A percentile compares a stretch with the other conserved stretches of the same genome.
Conservation (phyloP, 2,329 filamentous ascomycete species). For the Epichloe hybrida region DNA sequence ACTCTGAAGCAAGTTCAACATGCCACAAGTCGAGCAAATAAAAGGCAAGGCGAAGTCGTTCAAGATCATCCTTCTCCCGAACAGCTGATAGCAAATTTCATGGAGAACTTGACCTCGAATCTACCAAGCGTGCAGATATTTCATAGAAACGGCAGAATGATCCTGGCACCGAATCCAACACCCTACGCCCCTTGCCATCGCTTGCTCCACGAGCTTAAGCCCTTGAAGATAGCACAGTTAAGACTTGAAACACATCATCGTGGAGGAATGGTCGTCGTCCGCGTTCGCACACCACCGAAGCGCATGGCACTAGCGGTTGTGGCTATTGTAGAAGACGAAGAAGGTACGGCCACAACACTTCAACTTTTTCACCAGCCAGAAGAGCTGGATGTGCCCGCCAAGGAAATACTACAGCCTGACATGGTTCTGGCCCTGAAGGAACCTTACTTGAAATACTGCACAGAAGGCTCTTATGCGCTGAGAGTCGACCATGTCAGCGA, state of each 20-base stretch:
- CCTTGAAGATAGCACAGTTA: constrained; percentile 16
- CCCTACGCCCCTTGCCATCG: constrained; percentile 5
- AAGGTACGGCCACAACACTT: constrained; percentile 20
- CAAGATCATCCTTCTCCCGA: background rate
- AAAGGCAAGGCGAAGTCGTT: background rate
- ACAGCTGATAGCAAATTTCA: background rate
- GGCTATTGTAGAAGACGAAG: constrained; percentile 26
- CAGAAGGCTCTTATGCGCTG: constrained; percentile 26
- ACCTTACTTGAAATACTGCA: constrained; percentile 32
- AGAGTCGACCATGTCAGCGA: constrained; percentile 41
- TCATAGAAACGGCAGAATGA: too few relatives aligned
- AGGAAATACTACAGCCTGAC: constrained; percentile 20
- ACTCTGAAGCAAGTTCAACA: background rate
- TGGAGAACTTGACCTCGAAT: background rate
- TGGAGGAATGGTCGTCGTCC: constrained; percentile 9
- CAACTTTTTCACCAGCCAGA: constrained; percentile 29
- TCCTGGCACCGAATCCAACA: background rate
- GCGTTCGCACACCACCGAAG: constrained; percentile 9
- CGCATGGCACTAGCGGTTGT: constrained; percentile 9
- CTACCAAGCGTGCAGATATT: too few relatives aligned
- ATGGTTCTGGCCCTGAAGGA: constrained; percentile 36
- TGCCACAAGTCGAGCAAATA: background rate
- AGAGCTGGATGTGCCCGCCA: constrained; percentile 18
- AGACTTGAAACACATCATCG: constrained; percentile 17
- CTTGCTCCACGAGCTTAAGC: constrained; percentile 8